Percentiles rank a stretch among this genome's conserved stretches.
These are phyloP conservation scores for Chaetothyriales sp. DNA, from an alignment of 2,329 filamentous ascomycete genomes.

Conservation along the genomic window DNA sequence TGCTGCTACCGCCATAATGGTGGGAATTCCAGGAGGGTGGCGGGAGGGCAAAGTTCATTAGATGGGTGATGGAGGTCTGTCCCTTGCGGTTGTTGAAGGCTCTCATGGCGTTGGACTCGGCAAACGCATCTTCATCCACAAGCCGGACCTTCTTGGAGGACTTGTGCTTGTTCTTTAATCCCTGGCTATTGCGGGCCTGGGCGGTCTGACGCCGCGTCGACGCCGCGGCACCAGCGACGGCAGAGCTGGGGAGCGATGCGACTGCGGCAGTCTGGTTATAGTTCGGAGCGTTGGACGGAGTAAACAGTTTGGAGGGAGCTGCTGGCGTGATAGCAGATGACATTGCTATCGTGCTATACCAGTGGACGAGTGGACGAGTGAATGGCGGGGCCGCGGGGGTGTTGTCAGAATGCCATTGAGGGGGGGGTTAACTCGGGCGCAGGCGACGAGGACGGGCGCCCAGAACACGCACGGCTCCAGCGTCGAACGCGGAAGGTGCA, in stretches of 20 bases:
- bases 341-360: constrained; percentile 8
- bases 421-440: constrained; percentile 1
- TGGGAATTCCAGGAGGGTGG: constrained; percentile 44
- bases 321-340: constrained; percentile 14
- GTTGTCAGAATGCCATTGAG: constrained; percentile 12
- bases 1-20: constrained; percentile 38
- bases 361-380: constrained; percentile 1
- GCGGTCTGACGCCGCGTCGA: constrained; percentile 25
- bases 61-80: constrained; percentile 90
- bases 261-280: constrained; percentile 9
- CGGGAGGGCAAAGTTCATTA: constrained; percentile 80
- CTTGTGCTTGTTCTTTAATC: constrained; percentile 66
- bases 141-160: constrained; percentile 58
- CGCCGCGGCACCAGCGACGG: constrained; percentile 26
- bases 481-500: not conserved
- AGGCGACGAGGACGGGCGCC: too few species aligned
- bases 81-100: constrained; percentile 61
- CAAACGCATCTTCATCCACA: constrained; percentile 75
- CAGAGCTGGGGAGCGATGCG: constrained; percentile 19
- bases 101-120: constrained; percentile 54
- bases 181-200: constrained; percentile 54
- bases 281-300: constrained; percentile 8
- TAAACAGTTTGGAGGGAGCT: constrained; percentile 10
- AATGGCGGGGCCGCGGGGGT: constrained; percentile 3
- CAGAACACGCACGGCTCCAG: constrained; percentile 7